Conservation (phyloP, 441 rosid genomes). For the Jatropha multifida region DNA sequence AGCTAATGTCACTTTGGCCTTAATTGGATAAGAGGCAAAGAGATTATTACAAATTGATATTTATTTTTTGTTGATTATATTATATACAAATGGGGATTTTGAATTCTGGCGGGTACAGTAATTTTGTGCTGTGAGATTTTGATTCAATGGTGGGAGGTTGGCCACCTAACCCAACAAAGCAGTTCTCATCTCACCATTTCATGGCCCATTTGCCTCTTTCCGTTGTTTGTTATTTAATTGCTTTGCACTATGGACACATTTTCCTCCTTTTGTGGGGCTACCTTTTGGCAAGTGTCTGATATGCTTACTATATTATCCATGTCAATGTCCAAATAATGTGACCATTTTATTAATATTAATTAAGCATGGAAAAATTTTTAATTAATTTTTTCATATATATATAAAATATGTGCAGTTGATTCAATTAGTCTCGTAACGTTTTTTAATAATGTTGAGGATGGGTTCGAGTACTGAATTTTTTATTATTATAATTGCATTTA, state of each 20-base stretch:
- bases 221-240: background rate
- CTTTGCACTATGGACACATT: background rate
- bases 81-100: slow-evolving; percentile 7
- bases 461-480: too few species aligned
- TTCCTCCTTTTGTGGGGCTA: background rate
- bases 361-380: too few species aligned
- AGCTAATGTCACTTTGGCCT: slow-evolving; percentile 15
- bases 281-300: background rate
- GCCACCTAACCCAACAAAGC: slow-evolving; percentile 52
- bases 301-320: background rate
- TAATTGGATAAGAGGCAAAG: slow-evolving; percentile 11
- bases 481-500: too few species aligned
- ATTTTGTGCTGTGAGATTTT: background rate
- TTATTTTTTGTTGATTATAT: background rate
- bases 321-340: background rate
- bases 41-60: background rate
- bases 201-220: slow-evolving; percentile 15
- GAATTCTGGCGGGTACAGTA: slow-evolving; percentile 46
- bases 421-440: too few species aligned
- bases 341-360: background rate
- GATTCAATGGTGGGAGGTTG: slow-evolving; percentile 40
- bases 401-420: too few species aligned
- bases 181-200: background rate
- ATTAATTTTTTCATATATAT: too few species aligned
- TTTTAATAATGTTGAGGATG: too few species aligned